Conservation (phyloP, 805 yeast genomes). For the Brettanomyces naardenensis region DNA sequence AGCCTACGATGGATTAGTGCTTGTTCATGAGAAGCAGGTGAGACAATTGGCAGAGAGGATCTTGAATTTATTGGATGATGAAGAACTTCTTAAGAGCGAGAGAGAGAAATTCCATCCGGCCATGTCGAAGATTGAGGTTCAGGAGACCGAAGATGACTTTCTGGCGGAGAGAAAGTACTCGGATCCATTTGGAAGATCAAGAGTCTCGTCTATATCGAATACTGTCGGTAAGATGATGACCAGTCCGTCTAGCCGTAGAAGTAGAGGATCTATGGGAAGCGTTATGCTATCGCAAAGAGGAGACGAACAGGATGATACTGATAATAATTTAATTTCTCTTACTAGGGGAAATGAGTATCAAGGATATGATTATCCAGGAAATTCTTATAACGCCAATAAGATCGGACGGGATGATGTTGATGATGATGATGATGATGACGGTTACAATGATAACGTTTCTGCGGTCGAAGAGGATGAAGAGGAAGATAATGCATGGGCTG, state of each 20-base stretch:
- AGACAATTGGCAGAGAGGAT: constrained; percentile 11
- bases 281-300: not conserved
- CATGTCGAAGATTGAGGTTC: constrained; percentile 1
- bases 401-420: constrained; percentile 6
- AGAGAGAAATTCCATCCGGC: constrained; percentile 14
- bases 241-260: not conserved
- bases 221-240: constrained; percentile 11
- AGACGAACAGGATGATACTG: not conserved
- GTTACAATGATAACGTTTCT: not conserved
- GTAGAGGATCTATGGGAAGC: not conserved
- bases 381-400: not conserved
- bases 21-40: constrained; percentile 19
- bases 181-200: constrained; percentile 16
- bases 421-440: constrained; percentile 3
- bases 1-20: constrained; percentile 16
- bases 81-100: constrained; percentile 9
- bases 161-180: constrained; percentile 6
- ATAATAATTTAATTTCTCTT: too few species aligned
- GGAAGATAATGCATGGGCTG: constrained; percentile 10
- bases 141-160: not conserved
- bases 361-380: too few species aligned
- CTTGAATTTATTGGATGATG: constrained; percentile 10
- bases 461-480: not conserved
- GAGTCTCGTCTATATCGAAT: constrained; percentile 14
- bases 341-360: too few species aligned